phyloP scores from a whole-genome alignment of 805 yeast genomes.

The Clavispora fructus region DNA sequence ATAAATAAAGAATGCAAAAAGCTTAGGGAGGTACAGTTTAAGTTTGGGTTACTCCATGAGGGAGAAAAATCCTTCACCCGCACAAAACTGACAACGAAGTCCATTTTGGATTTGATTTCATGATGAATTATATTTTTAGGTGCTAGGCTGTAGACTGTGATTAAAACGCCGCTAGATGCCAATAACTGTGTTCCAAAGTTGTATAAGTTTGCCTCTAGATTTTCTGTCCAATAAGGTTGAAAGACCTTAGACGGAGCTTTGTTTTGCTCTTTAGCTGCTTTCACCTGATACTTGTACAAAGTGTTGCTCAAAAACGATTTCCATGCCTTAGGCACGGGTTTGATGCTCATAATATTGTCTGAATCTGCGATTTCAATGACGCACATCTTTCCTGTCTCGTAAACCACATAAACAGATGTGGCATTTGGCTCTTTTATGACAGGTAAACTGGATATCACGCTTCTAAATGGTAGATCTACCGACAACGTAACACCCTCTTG shows the following conservation, averaged over 20 bases:
- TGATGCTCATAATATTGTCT: neutral
- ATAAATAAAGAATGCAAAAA: conserved; percentile 4
- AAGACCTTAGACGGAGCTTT: conserved; percentile 11
- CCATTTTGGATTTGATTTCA: conserved; percentile 16
- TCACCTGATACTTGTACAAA: conserved; percentile 13
- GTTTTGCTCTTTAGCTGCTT: conserved; percentile 9
- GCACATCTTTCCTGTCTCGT: conserved; percentile 9
- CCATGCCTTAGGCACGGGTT: conserved; percentile 3
- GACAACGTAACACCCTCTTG: neutral
- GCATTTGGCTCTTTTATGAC: neutral
- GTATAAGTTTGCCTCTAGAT: conserved; percentile 23
- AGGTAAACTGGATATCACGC: conserved; percentile 5
- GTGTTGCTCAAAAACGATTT: conserved; percentile 15
- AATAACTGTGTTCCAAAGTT: neutral
- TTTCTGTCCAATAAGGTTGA: conserved; percentile 16
- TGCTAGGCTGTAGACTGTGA: conserved; percentile 7
- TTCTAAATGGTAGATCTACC: conserved; percentile 4
- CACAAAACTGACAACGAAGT: conserved; percentile 7
- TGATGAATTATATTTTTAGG: conserved; percentile 15
- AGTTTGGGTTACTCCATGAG: conserved; percentile 13
- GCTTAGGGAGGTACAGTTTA: conserved; percentile 1
- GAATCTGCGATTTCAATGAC: conserved; percentile 1
- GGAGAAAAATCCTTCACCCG: conserved; percentile 4
- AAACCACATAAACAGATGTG: conserved; percentile 1
- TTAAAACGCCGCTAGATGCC: conserved; percentile 3